Conservation (phyloP, 192 early-diverging fungal genomes). For the Rhizoclosmatium globosum region DNA sequence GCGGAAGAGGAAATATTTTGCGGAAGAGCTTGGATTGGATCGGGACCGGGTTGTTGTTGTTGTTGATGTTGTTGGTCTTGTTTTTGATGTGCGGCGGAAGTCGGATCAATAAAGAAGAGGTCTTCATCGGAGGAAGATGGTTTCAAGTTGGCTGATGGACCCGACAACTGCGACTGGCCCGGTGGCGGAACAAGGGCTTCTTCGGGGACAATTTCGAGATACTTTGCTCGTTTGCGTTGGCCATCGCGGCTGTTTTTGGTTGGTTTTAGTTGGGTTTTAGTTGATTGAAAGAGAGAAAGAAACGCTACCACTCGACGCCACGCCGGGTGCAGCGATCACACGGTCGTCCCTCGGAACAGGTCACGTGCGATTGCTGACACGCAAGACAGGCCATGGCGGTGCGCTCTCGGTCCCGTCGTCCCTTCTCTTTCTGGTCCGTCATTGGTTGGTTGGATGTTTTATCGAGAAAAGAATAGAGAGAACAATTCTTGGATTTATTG, state of each 20-base stretch:
- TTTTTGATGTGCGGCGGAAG: not conserved
- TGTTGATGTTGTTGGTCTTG: no score
- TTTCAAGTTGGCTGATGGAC: not conserved
- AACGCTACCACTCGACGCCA: no score
- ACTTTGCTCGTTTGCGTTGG: conserved; percentile 90
- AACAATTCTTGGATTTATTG: no score
- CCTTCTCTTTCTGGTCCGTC: not conserved
- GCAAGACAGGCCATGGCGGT: conserved; percentile 30
- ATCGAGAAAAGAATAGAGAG: not conserved
- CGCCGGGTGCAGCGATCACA: conserved; percentile 52
- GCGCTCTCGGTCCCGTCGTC: not conserved
- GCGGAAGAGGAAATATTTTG: not conserved
- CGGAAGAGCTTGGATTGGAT: conserved; percentile 1
- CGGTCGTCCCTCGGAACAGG: conserved; percentile 62
- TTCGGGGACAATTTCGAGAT: conserved; percentile 70
- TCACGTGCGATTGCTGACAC: conserved; percentile 35
- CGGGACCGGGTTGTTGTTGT: not conserved
- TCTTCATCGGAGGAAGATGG: not conserved
- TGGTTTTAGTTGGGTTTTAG: no score
- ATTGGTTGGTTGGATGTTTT: not conserved
- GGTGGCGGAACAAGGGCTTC: not conserved
- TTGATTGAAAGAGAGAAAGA: no score
- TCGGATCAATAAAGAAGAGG: not conserved
- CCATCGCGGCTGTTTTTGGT: conserved; percentile 70
- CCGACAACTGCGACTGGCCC: conserved; percentile 8